Evolutionary conservation across 108 stramenopile species (phyloP).

Genomic region (Cyclotella cryptica): DNA sequence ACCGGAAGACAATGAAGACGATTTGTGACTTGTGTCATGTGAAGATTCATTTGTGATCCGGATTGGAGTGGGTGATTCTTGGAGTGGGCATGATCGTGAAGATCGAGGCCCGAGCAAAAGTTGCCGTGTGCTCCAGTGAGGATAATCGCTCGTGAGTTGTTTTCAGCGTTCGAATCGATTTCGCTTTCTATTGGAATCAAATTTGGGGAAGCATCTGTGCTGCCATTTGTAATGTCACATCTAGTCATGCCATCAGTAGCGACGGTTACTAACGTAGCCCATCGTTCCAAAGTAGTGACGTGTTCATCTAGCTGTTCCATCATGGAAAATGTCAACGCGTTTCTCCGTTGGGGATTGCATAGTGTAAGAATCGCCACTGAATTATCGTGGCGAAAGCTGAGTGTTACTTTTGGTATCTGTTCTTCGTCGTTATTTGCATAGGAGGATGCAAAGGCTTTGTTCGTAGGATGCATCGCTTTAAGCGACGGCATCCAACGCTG

Average conservation of each 20-base stretch:
- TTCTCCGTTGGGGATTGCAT: conserved; percentile 38
- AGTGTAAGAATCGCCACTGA: conserved; percentile 37
- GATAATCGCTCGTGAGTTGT: conserved; percentile 39
- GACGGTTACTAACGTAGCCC: conserved; percentile 16
- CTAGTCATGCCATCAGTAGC: not conserved
- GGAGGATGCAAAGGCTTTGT: not conserved
- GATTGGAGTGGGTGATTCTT: conserved; percentile 2
- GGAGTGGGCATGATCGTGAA: conserved; percentile 20
- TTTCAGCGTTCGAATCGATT: not conserved
- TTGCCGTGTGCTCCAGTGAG: conserved; percentile 40
- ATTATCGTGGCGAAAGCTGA: conserved; percentile 18
- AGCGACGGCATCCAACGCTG: too few relatives aligned
- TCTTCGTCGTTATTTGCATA: not conserved
- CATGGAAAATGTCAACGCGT: conserved; percentile 46
- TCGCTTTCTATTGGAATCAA: not conserved
- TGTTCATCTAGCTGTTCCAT: conserved; percentile 46
- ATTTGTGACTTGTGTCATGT: conserved; percentile 48
- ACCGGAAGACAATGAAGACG: conserved; percentile 34
- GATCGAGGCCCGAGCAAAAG: conserved; percentile 51
- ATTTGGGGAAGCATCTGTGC: not conserved
- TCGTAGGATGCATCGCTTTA: not conserved
- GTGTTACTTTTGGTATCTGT: conserved; percentile 11
- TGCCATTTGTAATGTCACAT: not conserved
- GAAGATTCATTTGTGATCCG: conserved; percentile 28
- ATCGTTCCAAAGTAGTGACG: conserved; percentile 20